Conservation (phyloP, 2,329 filamentous ascomycete species). For the Tolypocladium endophyticum region DNA sequence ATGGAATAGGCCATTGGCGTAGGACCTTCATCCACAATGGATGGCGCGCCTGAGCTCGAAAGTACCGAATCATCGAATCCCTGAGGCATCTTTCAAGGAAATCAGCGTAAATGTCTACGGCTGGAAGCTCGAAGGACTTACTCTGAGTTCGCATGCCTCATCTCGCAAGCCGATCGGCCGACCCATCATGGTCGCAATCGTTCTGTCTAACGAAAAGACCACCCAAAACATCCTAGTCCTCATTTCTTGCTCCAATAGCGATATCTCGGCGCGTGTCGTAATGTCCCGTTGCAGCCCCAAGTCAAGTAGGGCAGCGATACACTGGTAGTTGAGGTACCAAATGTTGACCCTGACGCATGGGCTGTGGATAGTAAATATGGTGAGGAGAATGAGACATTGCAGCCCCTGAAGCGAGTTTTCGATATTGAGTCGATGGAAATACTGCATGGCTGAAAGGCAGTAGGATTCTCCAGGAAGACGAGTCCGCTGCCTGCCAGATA, state of each 20-base stretch:
- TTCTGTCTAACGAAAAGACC: constrained; percentile 39
- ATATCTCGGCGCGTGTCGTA: constrained; percentile 28
- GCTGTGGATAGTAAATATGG: constrained; percentile 40
- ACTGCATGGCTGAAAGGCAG: constrained; percentile 34
- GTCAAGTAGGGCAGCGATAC: constrained; percentile 38
- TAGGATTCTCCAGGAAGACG: constrained; percentile 37
- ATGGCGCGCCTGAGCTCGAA: background rate
- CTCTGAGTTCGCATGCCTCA: constrained; percentile 41
- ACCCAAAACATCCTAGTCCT: constrained; percentile 46
- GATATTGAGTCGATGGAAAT: constrained; percentile 33
- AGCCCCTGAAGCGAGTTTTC: constrained; percentile 37
- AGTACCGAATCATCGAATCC: constrained; percentile 1
- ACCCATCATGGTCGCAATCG: constrained; percentile 44
- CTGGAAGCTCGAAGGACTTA: constrained; percentile 10
- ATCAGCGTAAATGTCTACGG: constrained; percentile 1
- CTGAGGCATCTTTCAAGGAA: background rate
- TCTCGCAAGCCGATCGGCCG: constrained; percentile 43
- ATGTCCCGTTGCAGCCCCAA: constrained; percentile 41
- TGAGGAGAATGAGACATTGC: constrained; percentile 34
- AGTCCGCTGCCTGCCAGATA: constrained; percentile 22
- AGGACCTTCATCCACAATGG: background rate
- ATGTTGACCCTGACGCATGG: constrained; percentile 36
- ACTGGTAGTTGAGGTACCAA: constrained; percentile 47
- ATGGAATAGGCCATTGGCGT: constrained; percentile 29
- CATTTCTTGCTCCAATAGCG: constrained; percentile 40